phyloP scores from a whole-genome alignment of 495 filamentous ascomycete genomes.

The Cercophora newfieldiana region DNA sequence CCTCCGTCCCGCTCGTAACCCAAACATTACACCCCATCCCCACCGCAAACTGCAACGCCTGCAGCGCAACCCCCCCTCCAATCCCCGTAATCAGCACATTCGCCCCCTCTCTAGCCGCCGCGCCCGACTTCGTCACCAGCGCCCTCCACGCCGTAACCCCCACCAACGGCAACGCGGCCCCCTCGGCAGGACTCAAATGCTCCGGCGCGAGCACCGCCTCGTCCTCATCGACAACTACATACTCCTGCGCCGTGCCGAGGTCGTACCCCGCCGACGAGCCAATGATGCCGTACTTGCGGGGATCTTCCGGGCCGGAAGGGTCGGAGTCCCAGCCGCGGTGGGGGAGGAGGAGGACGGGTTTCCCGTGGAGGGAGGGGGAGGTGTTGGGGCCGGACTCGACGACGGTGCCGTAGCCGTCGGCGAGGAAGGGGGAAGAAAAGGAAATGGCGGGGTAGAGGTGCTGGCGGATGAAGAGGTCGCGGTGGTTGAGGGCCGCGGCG shows the following conservation, averaged over 20 bases:
- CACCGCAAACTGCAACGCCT: conserved; percentile 68
- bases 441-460: conserved; percentile 83
- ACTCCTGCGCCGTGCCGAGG: conserved; percentile 71
- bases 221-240: conserved; percentile 61
- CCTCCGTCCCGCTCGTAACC: conserved; percentile 64
- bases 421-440: conserved; percentile 71
- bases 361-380: conserved; percentile 45
- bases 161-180: conserved; percentile 76
- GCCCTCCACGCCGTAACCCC: conserved; percentile 90
- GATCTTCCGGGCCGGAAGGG: conserved; percentile 70
- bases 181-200: conserved; percentile 70
- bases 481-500: conserved; percentile 85
- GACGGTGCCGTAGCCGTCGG: conserved; percentile 79
- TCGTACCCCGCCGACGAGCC: conserved; percentile 65
- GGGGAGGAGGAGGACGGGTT: conserved; percentile 74
- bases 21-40: conserved; percentile 65
- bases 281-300: conserved; percentile 59
- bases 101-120: conserved; percentile 55
- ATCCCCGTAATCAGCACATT: conserved; percentile 77
- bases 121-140: conserved; percentile 64
- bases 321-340: conserved; percentile 70
- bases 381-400: conserved; percentile 58
- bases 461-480: conserved; percentile 88
- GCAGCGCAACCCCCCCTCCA: conserved; percentile 76
- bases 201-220: conserved; percentile 74